Conservation (phyloP, 2,329 filamentous ascomycete genomes). For the Phoma sp. region DNA sequence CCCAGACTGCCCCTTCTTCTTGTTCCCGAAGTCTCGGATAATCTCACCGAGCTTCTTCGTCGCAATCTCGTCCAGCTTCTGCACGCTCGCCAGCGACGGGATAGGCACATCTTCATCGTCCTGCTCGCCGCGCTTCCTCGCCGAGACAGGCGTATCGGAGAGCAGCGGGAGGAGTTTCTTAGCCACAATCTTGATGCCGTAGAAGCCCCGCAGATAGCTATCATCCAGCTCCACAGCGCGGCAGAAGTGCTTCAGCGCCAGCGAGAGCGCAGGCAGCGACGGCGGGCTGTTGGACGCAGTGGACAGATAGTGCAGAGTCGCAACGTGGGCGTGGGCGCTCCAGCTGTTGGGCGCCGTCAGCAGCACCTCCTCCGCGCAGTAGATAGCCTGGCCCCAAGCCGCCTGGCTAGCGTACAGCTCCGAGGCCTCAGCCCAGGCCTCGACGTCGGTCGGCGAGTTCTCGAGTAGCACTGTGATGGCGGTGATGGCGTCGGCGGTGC, state of each 20-base stretch:
- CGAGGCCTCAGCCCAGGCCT: constrained; percentile 90
- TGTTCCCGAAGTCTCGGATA: constrained; percentile 65
- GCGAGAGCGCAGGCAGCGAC: constrained; percentile 59
- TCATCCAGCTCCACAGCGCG: constrained; percentile 93
- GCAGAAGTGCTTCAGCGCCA: constrained; percentile 83
- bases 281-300: constrained; percentile 36
- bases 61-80: constrained; percentile 73
- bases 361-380: constrained; percentile 87
- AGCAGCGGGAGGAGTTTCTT: constrained; percentile 40
- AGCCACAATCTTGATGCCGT: constrained; percentile 81
- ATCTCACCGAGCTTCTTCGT: constrained; percentile 79
- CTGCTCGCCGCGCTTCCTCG: constrained; percentile 35
- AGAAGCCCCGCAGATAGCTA: constrained; percentile 89
- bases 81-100: constrained; percentile 64
- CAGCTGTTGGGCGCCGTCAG: constrained; percentile 89
- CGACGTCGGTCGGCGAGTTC: constrained; percentile 84
- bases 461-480: constrained; percentile 78
- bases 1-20: constrained; percentile 71
- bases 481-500: constrained; percentile 72
- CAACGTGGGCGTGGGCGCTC: constrained; percentile 91
- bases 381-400: constrained; percentile 81
- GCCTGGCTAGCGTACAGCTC: constrained; percentile 85
- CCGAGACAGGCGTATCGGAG: constrained; percentile 31
- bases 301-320: constrained; percentile 80
- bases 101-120: constrained; percentile 53